A percentile compares a stretch with the other conserved stretches of the same genome.
phyloP scores from a whole-genome alignment of 1,284 basidiomycete species.

The Rhizoctonia solani region DNA sequence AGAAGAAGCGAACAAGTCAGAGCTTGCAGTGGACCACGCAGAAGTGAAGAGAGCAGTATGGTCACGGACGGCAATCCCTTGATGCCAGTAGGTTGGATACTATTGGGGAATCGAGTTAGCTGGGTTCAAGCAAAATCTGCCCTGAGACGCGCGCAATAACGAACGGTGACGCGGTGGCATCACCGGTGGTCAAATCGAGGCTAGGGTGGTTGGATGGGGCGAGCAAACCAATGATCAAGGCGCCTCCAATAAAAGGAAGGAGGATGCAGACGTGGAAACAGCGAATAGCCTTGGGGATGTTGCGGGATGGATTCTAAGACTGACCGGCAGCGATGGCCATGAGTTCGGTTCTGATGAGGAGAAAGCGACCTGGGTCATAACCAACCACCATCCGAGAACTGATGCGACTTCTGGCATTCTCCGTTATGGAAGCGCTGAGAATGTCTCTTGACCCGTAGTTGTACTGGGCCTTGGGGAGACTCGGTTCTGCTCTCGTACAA shows the following conservation, averaged over 20 bases:
- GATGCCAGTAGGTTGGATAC: constrained; percentile 65
- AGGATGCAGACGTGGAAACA: constrained; percentile 73
- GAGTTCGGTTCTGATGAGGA: constrained; percentile 81
- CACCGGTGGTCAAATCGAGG: constrained; percentile 59
- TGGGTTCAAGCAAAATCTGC: too few species aligned
- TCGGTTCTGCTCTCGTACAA: too few species aligned
- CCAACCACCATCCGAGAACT: constrained; percentile 70
- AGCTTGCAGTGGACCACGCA: constrained; percentile 85
- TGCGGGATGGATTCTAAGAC: constrained; percentile 53
- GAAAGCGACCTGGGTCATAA: constrained; percentile 75
- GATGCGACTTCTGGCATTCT: too few species aligned
- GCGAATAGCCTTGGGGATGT: constrained; percentile 68
- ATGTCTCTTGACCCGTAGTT: too few species aligned
- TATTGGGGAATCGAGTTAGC: not conserved
- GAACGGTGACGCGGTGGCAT: constrained; percentile 79
- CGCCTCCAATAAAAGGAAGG: constrained; percentile 67
- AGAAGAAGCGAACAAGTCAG: constrained; percentile 80
- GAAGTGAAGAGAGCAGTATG: constrained; percentile 82
- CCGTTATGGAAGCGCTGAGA: too few species aligned
- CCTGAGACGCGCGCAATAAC: constrained; percentile 62
- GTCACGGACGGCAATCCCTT: constrained; percentile 73
- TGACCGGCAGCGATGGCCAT: constrained; percentile 85
- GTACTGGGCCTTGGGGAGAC: too few species aligned
- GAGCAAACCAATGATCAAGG: constrained; percentile 51
- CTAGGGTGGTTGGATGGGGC: constrained; percentile 67